These are phyloP conservation scores for Mucor indicus DNA, from an alignment of 371 early-diverging fungal species.

Conservation along the genomic window DNA sequence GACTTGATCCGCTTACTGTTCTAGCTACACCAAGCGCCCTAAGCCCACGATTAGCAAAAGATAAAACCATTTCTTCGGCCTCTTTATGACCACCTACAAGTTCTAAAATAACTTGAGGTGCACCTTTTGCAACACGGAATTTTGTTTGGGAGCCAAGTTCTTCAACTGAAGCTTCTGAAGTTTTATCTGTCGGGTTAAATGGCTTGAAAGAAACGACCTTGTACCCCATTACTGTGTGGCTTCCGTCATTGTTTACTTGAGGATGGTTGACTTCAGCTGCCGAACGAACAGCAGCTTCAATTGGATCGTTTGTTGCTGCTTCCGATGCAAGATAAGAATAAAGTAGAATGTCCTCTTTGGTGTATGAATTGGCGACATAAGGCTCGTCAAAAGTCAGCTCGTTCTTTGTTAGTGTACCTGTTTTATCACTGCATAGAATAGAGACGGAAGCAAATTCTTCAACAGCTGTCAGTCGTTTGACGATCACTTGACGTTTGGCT, in stretches of 20 bases:
- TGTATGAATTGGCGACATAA: constrained; percentile 70
- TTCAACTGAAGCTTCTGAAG: constrained; percentile 84
- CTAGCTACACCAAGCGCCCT: constrained; percentile 70
- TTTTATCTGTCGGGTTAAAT: constrained; percentile 80
- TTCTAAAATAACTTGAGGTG: constrained; percentile 58
- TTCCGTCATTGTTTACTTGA: constrained; percentile 57
- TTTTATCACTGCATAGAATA: constrained; percentile 94
- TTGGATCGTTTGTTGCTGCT: constrained; percentile 90
- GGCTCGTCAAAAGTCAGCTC: constrained; percentile 90
- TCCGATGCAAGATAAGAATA: constrained; percentile 87
- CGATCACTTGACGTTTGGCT: constrained; percentile 89
- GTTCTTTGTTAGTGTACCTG: constrained; percentile 93
- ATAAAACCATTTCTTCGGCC: constrained; percentile 49
- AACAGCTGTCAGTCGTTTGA: constrained; percentile 90
- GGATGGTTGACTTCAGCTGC: constrained; percentile 82
- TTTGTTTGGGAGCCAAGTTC: constrained; percentile 69
- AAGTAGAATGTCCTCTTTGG: constrained; percentile 81
- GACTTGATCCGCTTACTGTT: constrained; percentile 50
- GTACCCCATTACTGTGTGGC: constrained; percentile 62
- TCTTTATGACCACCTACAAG: constrained; percentile 56
- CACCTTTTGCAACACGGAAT: constrained; percentile 63
- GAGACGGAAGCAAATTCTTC: constrained; percentile 94
- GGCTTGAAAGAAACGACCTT: constrained; percentile 79
- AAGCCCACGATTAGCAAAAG: constrained; percentile 69
- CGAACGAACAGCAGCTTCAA: constrained; percentile 85